Base-by-base conservation (phyloP, 2,329 filamentous ascomycete species). In the Neofusicoccum umdonicola region DNA sequence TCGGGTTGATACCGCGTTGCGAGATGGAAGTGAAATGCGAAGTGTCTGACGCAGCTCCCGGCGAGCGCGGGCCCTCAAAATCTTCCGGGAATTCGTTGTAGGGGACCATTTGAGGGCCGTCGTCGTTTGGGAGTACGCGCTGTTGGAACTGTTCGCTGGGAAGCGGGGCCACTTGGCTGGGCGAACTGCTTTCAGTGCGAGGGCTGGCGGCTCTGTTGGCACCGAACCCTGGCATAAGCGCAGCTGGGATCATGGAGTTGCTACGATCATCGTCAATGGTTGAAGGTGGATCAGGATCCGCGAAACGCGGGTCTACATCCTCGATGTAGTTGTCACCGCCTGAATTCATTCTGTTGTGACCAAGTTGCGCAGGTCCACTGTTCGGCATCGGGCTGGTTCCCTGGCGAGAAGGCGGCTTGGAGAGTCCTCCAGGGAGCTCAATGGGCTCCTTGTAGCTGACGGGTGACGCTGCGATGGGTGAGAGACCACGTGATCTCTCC, bases 11-110 rank as follows among this genome's bases (percentile, higher is more conserved):
- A 1, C 91, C 90, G 39, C 94, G 86, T 77, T 97, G 93, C 0
- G 90, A 94, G 51, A 98, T 90, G 11, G 91, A 95, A 1, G 94
- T 97, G 78, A 97, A 97, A 70, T 90, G 91, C 51, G 89, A 94
- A 27, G 87, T 85, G 72, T 97, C 92, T 67, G 90, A 94, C 71
- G 88, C 86, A 11, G 77, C 80, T 35, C 88, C 87, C 37, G 91
- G 93, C 71, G 88, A 94, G 71, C 90, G 85, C 50, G 84, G 81
- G 54, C 84, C 85, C 68, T 85, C 84, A 48, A 89, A 74, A 67
- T 90, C 87, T 67, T 93, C 90, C 70, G n/a, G 71, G 19, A 54
- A 45, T 22, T 63, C 48, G 22, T 35, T 50, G 37, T 31, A 31
- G 27, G 60, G 45, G n/a, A 56, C 19, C 37, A 64, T 57, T 35